These are phyloP conservation scores for Stellera chamaejasme DNA, from an alignment of 345 rosid species.

Conservation along the genomic window DNA sequence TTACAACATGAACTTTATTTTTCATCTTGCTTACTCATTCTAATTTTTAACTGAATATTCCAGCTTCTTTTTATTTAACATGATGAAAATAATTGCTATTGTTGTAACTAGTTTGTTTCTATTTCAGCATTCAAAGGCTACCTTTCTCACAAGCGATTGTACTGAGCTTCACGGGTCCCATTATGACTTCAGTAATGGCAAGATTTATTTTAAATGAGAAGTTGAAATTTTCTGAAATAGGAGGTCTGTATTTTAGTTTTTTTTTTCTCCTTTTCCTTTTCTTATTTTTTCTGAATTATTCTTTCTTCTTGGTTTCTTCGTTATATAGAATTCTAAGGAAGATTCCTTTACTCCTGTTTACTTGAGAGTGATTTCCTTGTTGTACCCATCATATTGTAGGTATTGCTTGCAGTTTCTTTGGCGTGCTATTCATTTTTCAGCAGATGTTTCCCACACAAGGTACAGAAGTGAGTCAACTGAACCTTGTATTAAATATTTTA, in stretches of 20 bases:
- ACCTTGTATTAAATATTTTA: constrained; percentile 18
- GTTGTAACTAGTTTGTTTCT: constrained; percentile 12
- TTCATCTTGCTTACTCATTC: no score
- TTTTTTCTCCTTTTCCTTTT: constrained; percentile 7
- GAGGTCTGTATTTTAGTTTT: constrained; percentile 44
- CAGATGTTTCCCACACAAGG: constrained; percentile 72
- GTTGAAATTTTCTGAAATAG: constrained; percentile 64
- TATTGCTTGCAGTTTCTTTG: constrained; percentile 87
- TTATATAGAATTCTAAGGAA: no score
- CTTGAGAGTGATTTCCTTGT: constrained; percentile 10
- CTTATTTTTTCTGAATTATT: constrained; percentile 9
- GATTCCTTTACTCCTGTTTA: no score
- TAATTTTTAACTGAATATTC: no score
- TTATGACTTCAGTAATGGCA: constrained; percentile 70
- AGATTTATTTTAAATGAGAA: constrained; percentile 65
- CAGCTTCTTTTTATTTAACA: constrained; percentile 5
- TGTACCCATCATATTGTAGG: constrained; percentile 36
- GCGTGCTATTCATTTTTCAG: constrained; percentile 70
- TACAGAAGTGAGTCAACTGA: constrained; percentile 81
- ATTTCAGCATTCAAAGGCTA: constrained; percentile 76
- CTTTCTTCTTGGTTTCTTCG: neutral
- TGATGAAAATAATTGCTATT: constrained; percentile 1
- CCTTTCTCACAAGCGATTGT: constrained; percentile 68
- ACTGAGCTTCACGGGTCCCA: constrained; percentile 71
- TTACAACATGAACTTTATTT: no score